Percentiles rank a stretch among this genome's conserved stretches.
Evolutionary conservation across 495 filamentous ascomycete species (phyloP).

Genomic region (Hyaloscypha hepaticicola): DNA sequence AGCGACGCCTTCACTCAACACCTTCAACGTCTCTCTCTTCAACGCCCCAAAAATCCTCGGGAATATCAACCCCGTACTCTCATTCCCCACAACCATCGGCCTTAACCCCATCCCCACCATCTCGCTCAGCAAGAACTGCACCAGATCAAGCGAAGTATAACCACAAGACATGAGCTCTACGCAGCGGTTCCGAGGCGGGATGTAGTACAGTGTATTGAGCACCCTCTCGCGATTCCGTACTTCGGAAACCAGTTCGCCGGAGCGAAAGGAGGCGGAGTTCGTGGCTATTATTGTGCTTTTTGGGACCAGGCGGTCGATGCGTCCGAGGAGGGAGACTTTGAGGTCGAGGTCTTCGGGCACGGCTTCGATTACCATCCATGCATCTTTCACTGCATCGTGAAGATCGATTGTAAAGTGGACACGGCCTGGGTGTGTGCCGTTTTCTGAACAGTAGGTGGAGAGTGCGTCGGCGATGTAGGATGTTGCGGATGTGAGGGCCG

Average conservation of each 20-base stretch:
- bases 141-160: slow-evolving; percentile 43
- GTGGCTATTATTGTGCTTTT: slow-evolving; percentile 51
- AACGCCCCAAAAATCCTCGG: slow-evolving; percentile 59
- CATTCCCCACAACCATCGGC: slow-evolving; percentile 42
- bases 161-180: slow-evolving; percentile 60
- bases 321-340: slow-evolving; percentile 49
- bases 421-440: slow-evolving; percentile 34
- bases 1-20: slow-evolving; percentile 49
- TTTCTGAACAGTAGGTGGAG: slow-evolving; percentile 31
- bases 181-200: slow-evolving; percentile 47
- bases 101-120: slow-evolving; percentile 44
- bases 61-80: slow-evolving; percentile 57
- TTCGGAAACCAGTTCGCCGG: slow-evolving; percentile 26
- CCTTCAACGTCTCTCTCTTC: slow-evolving; percentile 51
- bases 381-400: slow-evolving; percentile 16
- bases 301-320: slow-evolving; percentile 44
- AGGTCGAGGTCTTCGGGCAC: slow-evolving; percentile 49
- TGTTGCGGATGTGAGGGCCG: slow-evolving; percentile 32
- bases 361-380: slow-evolving; percentile 34
- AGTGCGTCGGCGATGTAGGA: slow-evolving; percentile 41
- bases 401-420: slow-evolving; percentile 36
- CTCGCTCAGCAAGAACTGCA: slow-evolving; percentile 42
- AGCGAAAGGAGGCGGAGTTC: slow-evolving; percentile 50
- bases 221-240: slow-evolving; percentile 29
- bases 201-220: slow-evolving; percentile 53